A percentile compares a stretch with the other conserved stretches of the same genome.
Conservation (phyloP, 202 grass and related monocot species). For the Saccharum hybrid region DNA sequence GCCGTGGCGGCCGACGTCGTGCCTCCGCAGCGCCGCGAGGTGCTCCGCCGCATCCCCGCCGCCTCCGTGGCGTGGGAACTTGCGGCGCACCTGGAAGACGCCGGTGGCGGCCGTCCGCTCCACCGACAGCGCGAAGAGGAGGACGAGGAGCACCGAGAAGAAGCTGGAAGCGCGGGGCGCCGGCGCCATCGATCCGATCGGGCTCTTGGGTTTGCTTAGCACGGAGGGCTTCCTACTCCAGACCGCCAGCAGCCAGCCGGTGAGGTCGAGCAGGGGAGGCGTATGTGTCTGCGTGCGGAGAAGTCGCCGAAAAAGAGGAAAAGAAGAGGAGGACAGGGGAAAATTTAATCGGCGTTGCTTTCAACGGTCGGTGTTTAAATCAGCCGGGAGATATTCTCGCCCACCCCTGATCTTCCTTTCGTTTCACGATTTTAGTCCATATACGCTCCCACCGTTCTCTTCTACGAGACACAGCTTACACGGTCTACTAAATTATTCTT, state of each 20-base stretch:
- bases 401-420: too few relatives aligned
- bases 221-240: neutral
- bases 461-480: too few relatives aligned
- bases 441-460: too few relatives aligned
- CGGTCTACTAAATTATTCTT: too few relatives aligned
- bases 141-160: neutral
- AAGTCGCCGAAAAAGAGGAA: too few relatives aligned
- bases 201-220: neutral
- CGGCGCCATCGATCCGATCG: slow-evolving; percentile 30
- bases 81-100: slow-evolving; percentile 75
- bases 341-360: too few relatives aligned
- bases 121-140: slow-evolving; percentile 36
- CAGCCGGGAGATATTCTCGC: too few relatives aligned
- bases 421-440: too few relatives aligned
- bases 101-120: slow-evolving; percentile 45
- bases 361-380: too few relatives aligned
- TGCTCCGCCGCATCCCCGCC: neutral
- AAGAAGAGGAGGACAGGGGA: too few relatives aligned
- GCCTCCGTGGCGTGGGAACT: slow-evolving; percentile 54
- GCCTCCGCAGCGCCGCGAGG: slow-evolving; percentile 55
- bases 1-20: slow-evolving; percentile 61
- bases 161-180: neutral
- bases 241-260: neutral
- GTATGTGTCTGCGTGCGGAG: too few relatives aligned
- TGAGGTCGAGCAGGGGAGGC: too few relatives aligned